Conservation (phyloP, 2,329 filamentous ascomycete species). For the Colletotrichum sp. region DNA sequence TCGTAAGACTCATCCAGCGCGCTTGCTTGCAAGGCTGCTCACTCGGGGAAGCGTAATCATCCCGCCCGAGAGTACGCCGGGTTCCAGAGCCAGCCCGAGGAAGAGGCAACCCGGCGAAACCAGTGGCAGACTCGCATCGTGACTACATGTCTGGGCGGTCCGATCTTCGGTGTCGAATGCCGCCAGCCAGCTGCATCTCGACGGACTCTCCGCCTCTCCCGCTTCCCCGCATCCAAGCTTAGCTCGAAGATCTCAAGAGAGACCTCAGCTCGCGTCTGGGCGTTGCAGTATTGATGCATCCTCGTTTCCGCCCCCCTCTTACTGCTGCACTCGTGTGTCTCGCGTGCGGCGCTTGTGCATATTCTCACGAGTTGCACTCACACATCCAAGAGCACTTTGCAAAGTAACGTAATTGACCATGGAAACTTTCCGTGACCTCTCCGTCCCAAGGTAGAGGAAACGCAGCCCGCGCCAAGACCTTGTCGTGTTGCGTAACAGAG, state of each 20-base stretch:
- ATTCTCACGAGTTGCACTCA: not conserved
- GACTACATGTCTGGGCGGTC: not conserved
- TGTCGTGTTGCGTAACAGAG: conserved; percentile 5
- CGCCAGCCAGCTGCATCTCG: not conserved
- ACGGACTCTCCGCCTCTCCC: not conserved
- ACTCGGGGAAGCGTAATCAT: not conserved
- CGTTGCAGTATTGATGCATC: not conserved
- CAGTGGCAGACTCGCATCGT: not conserved
- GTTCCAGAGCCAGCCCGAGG: not conserved
- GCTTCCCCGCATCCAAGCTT: not conserved
- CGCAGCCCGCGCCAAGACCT: not conserved
- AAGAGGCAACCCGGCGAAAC: not conserved
- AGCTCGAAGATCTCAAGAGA: not conserved
- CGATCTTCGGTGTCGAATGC: conserved; percentile 1
- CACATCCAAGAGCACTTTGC: not conserved
- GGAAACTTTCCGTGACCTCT: not conserved
- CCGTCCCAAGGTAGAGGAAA: not conserved
- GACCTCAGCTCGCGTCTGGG: not conserved
- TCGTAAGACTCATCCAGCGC: not conserved
- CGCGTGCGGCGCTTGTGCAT: not conserved
- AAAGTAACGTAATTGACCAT: not conserved
- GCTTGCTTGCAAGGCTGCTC: not conserved
- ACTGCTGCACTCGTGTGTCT: not conserved
- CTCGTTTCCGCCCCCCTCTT: not conserved
- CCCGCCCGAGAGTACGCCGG: not conserved